Evolutionary conservation across 1,139 yeast genomes (phyloP), one percentile per base, ranked within the genome.

Genomic region (Zygosaccharomyces sapae): DNA sequence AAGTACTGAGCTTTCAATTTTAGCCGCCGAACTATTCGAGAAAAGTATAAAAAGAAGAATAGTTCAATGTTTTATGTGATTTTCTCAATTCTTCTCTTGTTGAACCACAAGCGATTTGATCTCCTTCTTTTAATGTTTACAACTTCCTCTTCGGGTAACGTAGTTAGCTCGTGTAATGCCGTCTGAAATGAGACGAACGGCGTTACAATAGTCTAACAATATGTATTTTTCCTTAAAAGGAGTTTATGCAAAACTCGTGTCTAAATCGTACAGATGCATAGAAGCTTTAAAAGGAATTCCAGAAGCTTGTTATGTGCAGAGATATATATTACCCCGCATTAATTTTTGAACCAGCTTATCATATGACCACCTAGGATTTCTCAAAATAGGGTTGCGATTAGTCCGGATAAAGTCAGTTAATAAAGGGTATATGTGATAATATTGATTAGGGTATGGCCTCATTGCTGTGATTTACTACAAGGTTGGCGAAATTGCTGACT

Each of bases 401-500:
- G 8, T 6, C 27, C 27, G 27, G n/a, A n/a, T n/a, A n/a, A n/a
- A 24, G 27, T 8, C 27, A 24, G 8, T 6, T 24, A 24, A 24
- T 24, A 2, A 24, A 27, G 30, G 30, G 34, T n/a, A n/a, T n/a
- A n/a, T n/a, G n/a, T n/a, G n/a, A n/a, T n/a, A n/a, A n/a, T n/a
- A n/a, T n/a, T n/a, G n/a, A n/a, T n/a, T n/a, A n/a, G n/a, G n/a
- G n/a, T n/a, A n/a, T n/a, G n/a, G n/a, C n/a, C n/a, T n/a, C n/a
- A n/a, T n/a, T n/a, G n/a, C n/a, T n/a, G n/a, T n/a, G n/a, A n/a
- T n/a, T n/a, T n/a, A n/a, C n/a, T n/a, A n/a, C n/a, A n/a, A n/a
- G n/a, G 37, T 43, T 35, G 38, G 38, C 41, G 36, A 38, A 33
- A 19, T 25, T 20, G 37, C 19, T 7, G n/a, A n/a, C n/a, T n/a